A percentile compares a stretch with the other conserved stretches of the same genome.
phyloP scores from a whole-genome alignment of 805 yeast species.

The Saccharomycopsis schoenii region DNA sequence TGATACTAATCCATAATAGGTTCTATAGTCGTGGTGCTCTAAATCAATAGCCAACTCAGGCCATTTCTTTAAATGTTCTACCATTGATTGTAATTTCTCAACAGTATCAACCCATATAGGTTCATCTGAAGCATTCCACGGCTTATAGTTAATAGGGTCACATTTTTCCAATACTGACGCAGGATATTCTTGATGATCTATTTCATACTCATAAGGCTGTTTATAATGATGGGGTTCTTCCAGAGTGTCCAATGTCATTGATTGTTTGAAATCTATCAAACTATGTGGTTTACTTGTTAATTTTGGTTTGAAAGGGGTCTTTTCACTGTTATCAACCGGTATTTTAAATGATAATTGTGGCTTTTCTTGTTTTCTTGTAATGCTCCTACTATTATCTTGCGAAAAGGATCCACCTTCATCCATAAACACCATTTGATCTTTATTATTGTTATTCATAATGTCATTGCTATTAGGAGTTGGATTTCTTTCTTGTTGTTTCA shows the following conservation, averaged over 20 bases:
- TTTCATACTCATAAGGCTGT: conserved; percentile 79
- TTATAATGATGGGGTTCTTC: conserved; percentile 48
- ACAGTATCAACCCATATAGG: conserved; percentile 63
- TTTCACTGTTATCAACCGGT: conserved; percentile 58
- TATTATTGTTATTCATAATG: background rate
- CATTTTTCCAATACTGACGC: conserved; percentile 35
- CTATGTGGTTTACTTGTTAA: conserved; percentile 67
- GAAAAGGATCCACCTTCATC: conserved; percentile 32
- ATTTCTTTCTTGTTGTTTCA: conserved; percentile 19
- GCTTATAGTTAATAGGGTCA: conserved; percentile 43
- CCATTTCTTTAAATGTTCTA: conserved; percentile 38
- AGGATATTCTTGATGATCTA: conserved; percentile 61
- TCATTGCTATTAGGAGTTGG: background rate
- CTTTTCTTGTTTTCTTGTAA: conserved; percentile 34
- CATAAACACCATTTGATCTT: conserved; percentile 32
- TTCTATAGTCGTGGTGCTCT: conserved; percentile 89
- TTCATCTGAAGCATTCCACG: conserved; percentile 53
- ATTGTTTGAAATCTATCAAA: conserved; percentile 43
- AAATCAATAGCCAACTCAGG: conserved; percentile 83
- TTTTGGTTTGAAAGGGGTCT: conserved; percentile 68
- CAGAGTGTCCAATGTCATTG: conserved; percentile 29
- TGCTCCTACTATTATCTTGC: conserved; percentile 16
- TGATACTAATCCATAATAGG: conserved; percentile 85
- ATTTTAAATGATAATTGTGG: conserved; percentile 59
- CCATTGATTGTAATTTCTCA: conserved; percentile 43